These are phyloP conservation scores for Cladobotryum protrusum DNA, from an alignment of 2,329 filamentous ascomycete genomes.

Conservation along the genomic window DNA sequence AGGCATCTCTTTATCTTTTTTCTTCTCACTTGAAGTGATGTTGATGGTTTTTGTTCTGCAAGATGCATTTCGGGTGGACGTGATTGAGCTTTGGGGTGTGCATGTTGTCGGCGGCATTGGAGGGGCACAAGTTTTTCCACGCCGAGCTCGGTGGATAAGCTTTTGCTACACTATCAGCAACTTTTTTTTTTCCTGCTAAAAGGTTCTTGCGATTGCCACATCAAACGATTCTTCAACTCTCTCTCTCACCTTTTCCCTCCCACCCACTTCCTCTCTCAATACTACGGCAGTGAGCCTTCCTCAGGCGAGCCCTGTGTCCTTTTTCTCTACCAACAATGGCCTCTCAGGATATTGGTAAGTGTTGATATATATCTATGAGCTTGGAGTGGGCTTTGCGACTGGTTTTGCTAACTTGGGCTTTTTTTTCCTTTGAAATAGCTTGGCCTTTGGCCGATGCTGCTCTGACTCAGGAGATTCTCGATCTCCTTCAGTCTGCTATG, in stretches of 20 bases:
- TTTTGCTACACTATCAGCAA: slow-evolving; percentile 4
- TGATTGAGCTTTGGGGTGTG: no score
- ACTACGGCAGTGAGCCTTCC: slow-evolving; percentile 52
- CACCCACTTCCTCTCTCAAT: slow-evolving; percentile 9
- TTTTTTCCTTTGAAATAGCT: slow-evolving; percentile 35
- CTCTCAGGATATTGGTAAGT: slow-evolving; percentile 9
- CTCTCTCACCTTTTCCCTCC: slow-evolving; percentile 4
- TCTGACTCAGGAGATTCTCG: slow-evolving; percentile 75
- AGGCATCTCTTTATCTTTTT: no score
- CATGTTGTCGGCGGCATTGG: no score
- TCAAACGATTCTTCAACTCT: slow-evolving; percentile 9
- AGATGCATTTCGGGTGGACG: no score
- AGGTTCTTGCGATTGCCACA: slow-evolving; percentile 9
- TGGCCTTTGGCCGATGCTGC: slow-evolving; percentile 69
- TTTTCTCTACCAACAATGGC: background rate
- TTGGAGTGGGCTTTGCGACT: no score
- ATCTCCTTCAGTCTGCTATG: slow-evolving; percentile 70
- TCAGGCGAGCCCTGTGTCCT: slow-evolving; percentile 25
- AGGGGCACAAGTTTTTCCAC: no score
- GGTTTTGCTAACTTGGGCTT: slow-evolving; percentile 1
- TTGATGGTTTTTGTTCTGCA: no score
- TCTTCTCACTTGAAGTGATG: no score
- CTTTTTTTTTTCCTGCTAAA: slow-evolving; percentile 5
- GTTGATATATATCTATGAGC: no score
- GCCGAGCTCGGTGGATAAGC: slow-evolving; percentile 1